Evolutionary conservation across 257 asterid species (phyloP), one percentile per base, ranked within the genome.

Genomic region (Scutellaria galericulata): DNA sequence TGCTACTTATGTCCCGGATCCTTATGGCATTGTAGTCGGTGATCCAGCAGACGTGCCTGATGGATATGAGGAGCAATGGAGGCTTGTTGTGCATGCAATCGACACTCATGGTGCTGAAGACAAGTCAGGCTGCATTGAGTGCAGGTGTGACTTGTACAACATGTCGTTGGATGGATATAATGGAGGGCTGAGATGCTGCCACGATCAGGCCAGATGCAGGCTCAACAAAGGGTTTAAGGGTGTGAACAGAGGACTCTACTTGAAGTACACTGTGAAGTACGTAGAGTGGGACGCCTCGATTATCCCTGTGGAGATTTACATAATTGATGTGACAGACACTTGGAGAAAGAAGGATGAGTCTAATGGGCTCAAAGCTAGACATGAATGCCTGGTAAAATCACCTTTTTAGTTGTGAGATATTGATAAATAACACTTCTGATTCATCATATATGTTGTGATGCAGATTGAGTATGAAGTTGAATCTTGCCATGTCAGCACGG

Each of bases 81-180:
- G 84, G 81, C 86, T 90, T 48, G 88, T 89, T 66, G 88, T 93
- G 37, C 98, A 93, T 11, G 96, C 93, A 5, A 93, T 93, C 44
- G 98, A 93, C 75, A 90, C 95, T 4, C 82, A 97, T 9, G 97
- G 93, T 44, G 92, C 82, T 8, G 86, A 61, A 11, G 91, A 93
- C 66, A 80, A 72, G 83, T 35, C 78, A 72, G 96, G 97, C 9
- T 93, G 98, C 85, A 87, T 85, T 2, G 98, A 93, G 74, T 93
- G 97, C 70, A 78, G 84, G 75, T 88, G 96, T 64, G 90, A 86
- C 79, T 81, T 93, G 14, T 93, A 91, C 78, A 89, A 93, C 66
- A 76, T 77, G 6, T 91, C 94, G 1, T 47, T 55, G 52, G 89
- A 84, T 61, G 76, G 65, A 63, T 93, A 93, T 78, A 7, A 31